These are phyloP conservation scores for Calvatia gigantea DNA, from an alignment of 768 basidiomycete genomes.

Conservation along the genomic window DNA sequence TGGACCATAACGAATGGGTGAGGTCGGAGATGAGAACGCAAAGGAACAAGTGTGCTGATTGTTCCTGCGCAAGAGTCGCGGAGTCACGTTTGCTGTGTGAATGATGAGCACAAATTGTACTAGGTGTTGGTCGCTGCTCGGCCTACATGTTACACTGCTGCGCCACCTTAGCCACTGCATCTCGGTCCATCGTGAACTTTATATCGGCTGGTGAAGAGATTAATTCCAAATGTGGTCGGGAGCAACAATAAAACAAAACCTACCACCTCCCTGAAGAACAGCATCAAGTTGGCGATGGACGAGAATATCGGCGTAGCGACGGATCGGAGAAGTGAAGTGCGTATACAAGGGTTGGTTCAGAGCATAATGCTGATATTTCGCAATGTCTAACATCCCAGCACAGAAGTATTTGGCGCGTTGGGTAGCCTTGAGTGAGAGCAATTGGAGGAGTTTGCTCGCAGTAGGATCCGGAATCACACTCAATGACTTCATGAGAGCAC, in stretches of 20 bases:
- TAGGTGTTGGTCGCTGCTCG: neutral
- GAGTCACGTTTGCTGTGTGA: slow-evolving; percentile 79
- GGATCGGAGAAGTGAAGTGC: slow-evolving; percentile 90
- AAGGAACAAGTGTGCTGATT: slow-evolving; percentile 92
- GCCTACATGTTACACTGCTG: slow-evolving; percentile 96
- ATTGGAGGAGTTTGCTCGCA: slow-evolving; percentile 73
- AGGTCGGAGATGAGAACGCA: slow-evolving; percentile 94
- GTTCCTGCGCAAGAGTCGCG: slow-evolving; percentile 89
- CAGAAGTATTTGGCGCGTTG: slow-evolving; percentile 98
- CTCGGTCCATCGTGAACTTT: slow-evolving; percentile 97
- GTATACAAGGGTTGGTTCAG: slow-evolving; percentile 90
- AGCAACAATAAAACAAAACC: slow-evolving; percentile 23
- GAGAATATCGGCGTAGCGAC: slow-evolving; percentile 89
- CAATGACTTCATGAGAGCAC: slow-evolving; percentile 82
- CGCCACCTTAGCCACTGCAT: slow-evolving; percentile 95
- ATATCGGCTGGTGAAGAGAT: slow-evolving; percentile 47
- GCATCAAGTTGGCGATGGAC: slow-evolving; percentile 97
- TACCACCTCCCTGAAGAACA: slow-evolving; percentile 68
- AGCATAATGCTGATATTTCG: slow-evolving; percentile 94
- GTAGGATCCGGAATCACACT: slow-evolving; percentile 68
- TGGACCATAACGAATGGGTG: slow-evolving; percentile 91
- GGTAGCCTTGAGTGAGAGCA: slow-evolving; percentile 89
- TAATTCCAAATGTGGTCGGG: slow-evolving; percentile 2
- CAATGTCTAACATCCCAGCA: slow-evolving; percentile 97
- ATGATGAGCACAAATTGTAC: neutral